Percentiles rank a stretch among this genome's conserved stretches.
Conservation (phyloP, 2,329 filamentous ascomycete species). For the Talaromyces verruculosus region DNA sequence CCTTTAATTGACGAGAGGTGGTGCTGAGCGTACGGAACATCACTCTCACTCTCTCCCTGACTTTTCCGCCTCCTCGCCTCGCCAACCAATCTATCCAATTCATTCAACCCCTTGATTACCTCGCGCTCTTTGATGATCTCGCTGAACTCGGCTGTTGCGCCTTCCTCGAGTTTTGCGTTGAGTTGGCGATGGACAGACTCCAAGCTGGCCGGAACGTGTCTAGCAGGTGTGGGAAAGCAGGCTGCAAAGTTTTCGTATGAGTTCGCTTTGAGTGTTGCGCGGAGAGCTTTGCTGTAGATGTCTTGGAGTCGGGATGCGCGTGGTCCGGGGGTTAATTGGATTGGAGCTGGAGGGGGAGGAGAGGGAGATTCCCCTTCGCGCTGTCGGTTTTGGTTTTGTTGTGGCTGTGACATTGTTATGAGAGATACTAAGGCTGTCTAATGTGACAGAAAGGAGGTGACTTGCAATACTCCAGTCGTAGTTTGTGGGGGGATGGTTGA, state of each 20-base stretch:
- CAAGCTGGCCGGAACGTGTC: slow-evolving; percentile 56
- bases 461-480: background rate
- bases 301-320: slow-evolving; percentile 61
- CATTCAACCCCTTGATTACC: slow-evolving; percentile 59
- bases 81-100: slow-evolving; percentile 59
- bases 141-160: slow-evolving; percentile 61
- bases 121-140: slow-evolving; percentile 57
- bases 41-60: slow-evolving; percentile 40
- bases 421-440: background rate
- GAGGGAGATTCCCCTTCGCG: slow-evolving; percentile 39
- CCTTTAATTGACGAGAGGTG: background rate
- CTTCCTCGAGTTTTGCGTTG: slow-evolving; percentile 58
- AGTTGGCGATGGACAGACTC: slow-evolving; percentile 60
- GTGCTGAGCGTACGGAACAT: slow-evolving; percentile 43
- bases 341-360: slow-evolving; percentile 54
- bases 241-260: slow-evolving; percentile 61
- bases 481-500: background rate
- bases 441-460: background rate
- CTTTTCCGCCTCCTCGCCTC: slow-evolving; percentile 58
- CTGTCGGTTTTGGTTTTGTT: background rate
- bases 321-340: slow-evolving; percentile 56
- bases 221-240: slow-evolving; percentile 63
- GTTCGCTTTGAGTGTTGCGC: slow-evolving; percentile 61
- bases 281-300: slow-evolving; percentile 60
- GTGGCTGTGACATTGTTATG: background rate